Percentiles rank a stretch among this genome's conserved stretches.
phyloP scores from a whole-genome alignment of 192 early-diverging fungal species.

The Podila epigama region DNA sequence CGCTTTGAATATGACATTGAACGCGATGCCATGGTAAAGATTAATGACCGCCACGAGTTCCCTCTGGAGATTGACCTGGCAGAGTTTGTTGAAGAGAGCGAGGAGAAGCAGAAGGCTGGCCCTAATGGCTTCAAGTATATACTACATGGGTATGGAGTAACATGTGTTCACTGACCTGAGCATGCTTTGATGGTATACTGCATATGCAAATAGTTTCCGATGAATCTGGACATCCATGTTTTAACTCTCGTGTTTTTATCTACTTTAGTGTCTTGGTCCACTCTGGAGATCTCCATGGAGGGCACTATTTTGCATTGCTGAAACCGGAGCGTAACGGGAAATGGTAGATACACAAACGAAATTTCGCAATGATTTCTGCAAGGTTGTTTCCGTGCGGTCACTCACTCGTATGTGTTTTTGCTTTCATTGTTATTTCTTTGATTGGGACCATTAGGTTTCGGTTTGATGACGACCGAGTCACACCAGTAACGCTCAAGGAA shows the following conservation, averaged over 20 bases:
- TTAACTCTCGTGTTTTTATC: background rate
- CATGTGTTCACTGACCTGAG: background rate
- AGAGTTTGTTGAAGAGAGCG: conserved; percentile 76
- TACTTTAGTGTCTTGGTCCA: conserved; percentile 87
- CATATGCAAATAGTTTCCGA: no score
- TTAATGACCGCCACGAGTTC: conserved; percentile 98
- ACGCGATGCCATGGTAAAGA: conserved; percentile 91
- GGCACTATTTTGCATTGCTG: conserved; percentile 94
- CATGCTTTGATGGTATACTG: background rate
- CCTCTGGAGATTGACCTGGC: conserved; percentile 86
- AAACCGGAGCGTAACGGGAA: conserved; percentile 78
- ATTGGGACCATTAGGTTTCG: conserved; percentile 58
- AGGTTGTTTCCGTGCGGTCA: background rate
- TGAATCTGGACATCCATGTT: no score
- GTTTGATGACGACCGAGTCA: conserved; percentile 96
- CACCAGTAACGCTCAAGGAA: conserved; percentile 77
- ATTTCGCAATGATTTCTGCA: background rate
- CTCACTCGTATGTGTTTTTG: no score
- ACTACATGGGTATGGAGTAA: conserved; percentile 77
- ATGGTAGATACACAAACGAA: conserved; percentile 59
- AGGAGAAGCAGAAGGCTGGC: conserved; percentile 67
- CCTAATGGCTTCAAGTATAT: conserved; percentile 67
- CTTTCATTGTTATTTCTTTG: conserved; percentile 5
- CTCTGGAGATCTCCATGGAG: conserved; percentile 90
- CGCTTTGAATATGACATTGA: conserved; percentile 98